A percentile compares a stretch with the other conserved stretches of the same genome.
Evolutionary conservation across 768 basidiomycete species (phyloP).

Genomic region (Leccinum obscurum): DNA sequence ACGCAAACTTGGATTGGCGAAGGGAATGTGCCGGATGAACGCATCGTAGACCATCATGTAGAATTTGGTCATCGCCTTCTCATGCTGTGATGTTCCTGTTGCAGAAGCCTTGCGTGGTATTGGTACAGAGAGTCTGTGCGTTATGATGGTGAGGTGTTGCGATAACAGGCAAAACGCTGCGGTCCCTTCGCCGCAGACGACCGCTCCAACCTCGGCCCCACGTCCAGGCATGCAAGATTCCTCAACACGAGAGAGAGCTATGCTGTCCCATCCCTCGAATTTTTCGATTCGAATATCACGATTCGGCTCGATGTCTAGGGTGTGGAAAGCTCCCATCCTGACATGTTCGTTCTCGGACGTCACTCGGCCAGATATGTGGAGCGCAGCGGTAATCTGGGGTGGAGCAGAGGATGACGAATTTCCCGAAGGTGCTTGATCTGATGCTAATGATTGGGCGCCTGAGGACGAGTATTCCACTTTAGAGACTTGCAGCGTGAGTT

Average conservation of each 20-base stretch:
- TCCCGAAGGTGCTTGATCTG: slow-evolving; percentile 38
- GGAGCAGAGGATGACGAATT: slow-evolving; percentile 33
- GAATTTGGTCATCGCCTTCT: slow-evolving; percentile 87
- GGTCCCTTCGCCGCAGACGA: slow-evolving; percentile 94
- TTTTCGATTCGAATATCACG: slow-evolving; percentile 91
- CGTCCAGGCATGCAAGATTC: slow-evolving; percentile 92
- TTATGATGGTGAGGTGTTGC: slow-evolving; percentile 93
- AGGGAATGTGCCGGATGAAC: slow-evolving; percentile 90
- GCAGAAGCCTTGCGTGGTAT: slow-evolving; percentile 92
- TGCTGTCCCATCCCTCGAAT: slow-evolving; percentile 85
- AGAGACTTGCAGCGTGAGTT: slow-evolving; percentile 80
- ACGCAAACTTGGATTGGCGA: slow-evolving; percentile 63
- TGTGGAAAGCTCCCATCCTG: slow-evolving; percentile 91
- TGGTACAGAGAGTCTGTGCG: slow-evolving; percentile 84
- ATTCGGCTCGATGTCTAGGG: slow-evolving; percentile 89
- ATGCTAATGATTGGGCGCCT: slow-evolving; percentile 48
- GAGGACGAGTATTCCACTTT: slow-evolving; percentile 82
- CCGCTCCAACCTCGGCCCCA: slow-evolving; percentile 94
- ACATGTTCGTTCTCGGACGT: slow-evolving; percentile 86
- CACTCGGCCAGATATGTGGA: slow-evolving; percentile 88
- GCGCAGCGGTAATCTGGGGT: slow-evolving; percentile 48
- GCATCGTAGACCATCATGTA: slow-evolving; percentile 83
- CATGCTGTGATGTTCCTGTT: slow-evolving; percentile 79
- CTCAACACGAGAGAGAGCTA: slow-evolving; percentile 77
- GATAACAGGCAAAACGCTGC: slow-evolving; percentile 95